Conservation (phyloP, 1,284 basidiomycete genomes). For the Coniferiporia weirii region DNA sequence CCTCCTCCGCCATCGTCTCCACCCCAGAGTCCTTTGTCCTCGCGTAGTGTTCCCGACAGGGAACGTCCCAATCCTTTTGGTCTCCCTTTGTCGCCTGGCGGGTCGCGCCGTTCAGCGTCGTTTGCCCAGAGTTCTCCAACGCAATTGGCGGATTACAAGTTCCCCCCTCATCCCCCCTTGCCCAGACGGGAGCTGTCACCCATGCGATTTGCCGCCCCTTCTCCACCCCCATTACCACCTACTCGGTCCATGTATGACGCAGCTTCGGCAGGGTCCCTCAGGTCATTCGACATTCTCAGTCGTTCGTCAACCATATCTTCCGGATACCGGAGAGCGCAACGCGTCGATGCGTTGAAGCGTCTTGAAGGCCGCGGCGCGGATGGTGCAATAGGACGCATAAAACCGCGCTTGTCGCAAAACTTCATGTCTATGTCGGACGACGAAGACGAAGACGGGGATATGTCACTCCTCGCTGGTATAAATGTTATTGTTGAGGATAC, state of each 20-base stretch:
- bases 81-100: not conserved
- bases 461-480: constrained; percentile 1
- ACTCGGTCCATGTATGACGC: not conserved
- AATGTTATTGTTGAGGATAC: constrained; percentile 17
- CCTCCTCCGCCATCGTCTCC: constrained; percentile 9
- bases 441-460: constrained; percentile 28
- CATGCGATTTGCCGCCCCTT: constrained; percentile 14
- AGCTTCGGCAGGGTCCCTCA: constrained; percentile 1
- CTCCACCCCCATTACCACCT: constrained; percentile 17
- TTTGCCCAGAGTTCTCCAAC: constrained; percentile 4
- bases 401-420: constrained; percentile 21
- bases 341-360: constrained; percentile 51
- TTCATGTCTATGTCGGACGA: constrained; percentile 24
- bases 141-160: not conserved
- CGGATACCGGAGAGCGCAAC: constrained; percentile 29
- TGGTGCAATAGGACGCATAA: constrained; percentile 18
- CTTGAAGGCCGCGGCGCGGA: constrained; percentile 49
- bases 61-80: not conserved
- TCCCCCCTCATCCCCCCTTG: constrained; percentile 18
- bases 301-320: constrained; percentile 23
- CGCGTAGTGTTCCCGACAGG: constrained; percentile 10
- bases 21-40: constrained; percentile 6
- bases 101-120: not conserved
- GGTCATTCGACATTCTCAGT: constrained; percentile 10
- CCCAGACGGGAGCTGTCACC: constrained; percentile 12